phyloP scores from a whole-genome alignment of 2,329 filamentous ascomycete genomes.

The Xylaria sp. region DNA sequence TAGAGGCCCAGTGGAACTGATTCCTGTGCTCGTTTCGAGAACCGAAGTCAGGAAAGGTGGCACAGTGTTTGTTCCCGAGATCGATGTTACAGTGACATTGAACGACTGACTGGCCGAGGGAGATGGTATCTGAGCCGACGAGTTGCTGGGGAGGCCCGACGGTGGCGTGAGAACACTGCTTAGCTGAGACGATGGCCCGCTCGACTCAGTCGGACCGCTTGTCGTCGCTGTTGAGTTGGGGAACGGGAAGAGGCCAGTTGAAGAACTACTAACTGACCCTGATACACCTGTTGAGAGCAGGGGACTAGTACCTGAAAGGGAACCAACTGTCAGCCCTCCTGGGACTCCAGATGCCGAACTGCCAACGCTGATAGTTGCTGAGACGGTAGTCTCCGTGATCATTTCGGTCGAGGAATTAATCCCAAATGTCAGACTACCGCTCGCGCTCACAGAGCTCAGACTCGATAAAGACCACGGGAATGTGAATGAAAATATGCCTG shows the following conservation, averaged over 20 bases:
- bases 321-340: constrained; percentile 14
- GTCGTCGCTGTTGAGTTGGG: constrained; percentile 40
- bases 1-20: constrained; percentile 11
- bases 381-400: constrained; percentile 14
- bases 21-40: constrained; percentile 15
- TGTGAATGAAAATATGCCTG: constrained; percentile 12
- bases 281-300: constrained; percentile 16
- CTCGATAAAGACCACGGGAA: constrained; percentile 1
- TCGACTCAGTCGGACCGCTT: constrained; percentile 25
- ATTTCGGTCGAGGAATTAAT: constrained; percentile 19
- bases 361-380: constrained; percentile 17
- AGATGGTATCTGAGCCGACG: constrained; percentile 11
- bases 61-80: background rate
- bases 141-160: constrained; percentile 17
- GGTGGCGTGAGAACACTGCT: constrained; percentile 24
- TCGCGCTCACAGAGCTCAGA: constrained; percentile 21
- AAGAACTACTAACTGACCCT: constrained; percentile 25
- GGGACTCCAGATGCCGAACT: constrained; percentile 21
- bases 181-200: constrained; percentile 6
- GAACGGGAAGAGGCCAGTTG: constrained; percentile 34
- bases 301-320: constrained; percentile 1
- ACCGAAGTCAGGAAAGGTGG: constrained; percentile 7
- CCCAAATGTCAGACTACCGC: constrained; percentile 22
- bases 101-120: constrained; percentile 17
- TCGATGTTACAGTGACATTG: constrained; percentile 26